Conservation (phyloP, 495 filamentous ascomycete genomes). For the Penicillium soppii region DNA sequence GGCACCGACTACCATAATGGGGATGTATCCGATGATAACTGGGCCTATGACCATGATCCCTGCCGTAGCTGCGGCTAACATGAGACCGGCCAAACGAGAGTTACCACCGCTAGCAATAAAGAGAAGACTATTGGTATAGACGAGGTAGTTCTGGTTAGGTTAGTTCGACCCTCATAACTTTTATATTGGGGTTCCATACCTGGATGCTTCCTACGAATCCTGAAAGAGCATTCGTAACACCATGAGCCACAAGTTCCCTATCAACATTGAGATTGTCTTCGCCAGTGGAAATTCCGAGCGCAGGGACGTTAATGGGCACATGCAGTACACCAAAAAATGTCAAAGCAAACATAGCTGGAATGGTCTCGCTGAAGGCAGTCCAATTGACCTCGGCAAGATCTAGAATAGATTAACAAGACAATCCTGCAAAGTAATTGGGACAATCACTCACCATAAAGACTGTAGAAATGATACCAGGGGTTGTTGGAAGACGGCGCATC, state of each 20-base stretch:
- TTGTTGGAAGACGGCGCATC: slow-evolving; percentile 76
- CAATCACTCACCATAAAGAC: slow-evolving; percentile 71
- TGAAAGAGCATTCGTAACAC: slow-evolving; percentile 87
- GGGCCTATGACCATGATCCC: slow-evolving; percentile 83
- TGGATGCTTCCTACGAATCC: slow-evolving; percentile 87
- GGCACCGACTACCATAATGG: slow-evolving; percentile 93
- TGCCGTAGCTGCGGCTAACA: slow-evolving; percentile 77
- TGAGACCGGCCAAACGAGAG: slow-evolving; percentile 79
- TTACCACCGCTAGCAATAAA: slow-evolving; percentile 91
- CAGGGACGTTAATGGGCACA: slow-evolving; percentile 96
- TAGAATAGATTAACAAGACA: slow-evolving; percentile 28
- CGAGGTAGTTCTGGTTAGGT: slow-evolving; percentile 73
- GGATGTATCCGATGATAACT: slow-evolving; percentile 86
- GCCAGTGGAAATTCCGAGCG: slow-evolving; percentile 80
- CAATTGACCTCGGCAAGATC: slow-evolving; percentile 76
- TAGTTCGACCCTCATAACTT: slow-evolving; percentile 1
- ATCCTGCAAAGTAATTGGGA: background rate
- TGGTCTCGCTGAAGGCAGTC: slow-evolving; percentile 71
- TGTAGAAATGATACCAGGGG: slow-evolving; percentile 97
- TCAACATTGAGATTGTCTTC: slow-evolving; percentile 91
- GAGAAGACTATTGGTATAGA: slow-evolving; percentile 93
- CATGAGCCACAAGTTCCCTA: slow-evolving; percentile 88
- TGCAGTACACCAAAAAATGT: slow-evolving; percentile 98
- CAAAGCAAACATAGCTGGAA: slow-evolving; percentile 94
- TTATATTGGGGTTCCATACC: slow-evolving; percentile 31